Evolutionary conservation across 495 filamentous ascomycete genomes (phyloP).

Genomic region (Hyphodiscus hymeniophilus): DNA sequence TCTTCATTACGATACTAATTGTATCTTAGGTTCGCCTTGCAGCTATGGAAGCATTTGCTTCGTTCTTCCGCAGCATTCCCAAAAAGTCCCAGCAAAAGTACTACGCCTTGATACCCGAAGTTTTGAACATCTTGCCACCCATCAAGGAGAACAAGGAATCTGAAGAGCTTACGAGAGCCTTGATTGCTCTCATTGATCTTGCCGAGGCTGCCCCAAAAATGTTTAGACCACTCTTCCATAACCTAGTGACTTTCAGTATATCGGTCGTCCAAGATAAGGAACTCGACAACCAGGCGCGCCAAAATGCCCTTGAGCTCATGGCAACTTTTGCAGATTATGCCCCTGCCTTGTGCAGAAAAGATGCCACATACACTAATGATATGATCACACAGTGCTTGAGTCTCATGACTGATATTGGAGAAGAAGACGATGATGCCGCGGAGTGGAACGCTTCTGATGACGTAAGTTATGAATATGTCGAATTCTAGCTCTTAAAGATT

Average conservation of each 20-base stretch:
- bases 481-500: not conserved
- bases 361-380: slow-evolving; percentile 77
- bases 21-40: slow-evolving; percentile 63
- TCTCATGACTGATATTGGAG: slow-evolving; percentile 97
- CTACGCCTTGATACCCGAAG: slow-evolving; percentile 73
- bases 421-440: slow-evolving; percentile 87
- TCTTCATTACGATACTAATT: slow-evolving; percentile 1
- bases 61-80: slow-evolving; percentile 83
- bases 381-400: slow-evolving; percentile 99
- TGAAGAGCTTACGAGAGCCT: slow-evolving; percentile 79
- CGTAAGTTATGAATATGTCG: slow-evolving; percentile 40
- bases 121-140: slow-evolving; percentile 87
- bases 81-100: slow-evolving; percentile 86
- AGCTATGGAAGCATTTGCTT: slow-evolving; percentile 92
- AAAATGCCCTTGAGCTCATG: slow-evolving; percentile 95
- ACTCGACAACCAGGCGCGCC: slow-evolving; percentile 76
- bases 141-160: slow-evolving; percentile 85
- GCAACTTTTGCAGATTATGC: slow-evolving; percentile 96
- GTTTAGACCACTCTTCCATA: slow-evolving; percentile 89
- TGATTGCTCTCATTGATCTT: slow-evolving; percentile 86
- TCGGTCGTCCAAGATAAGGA: slow-evolving; percentile 95
- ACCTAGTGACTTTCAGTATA: slow-evolving; percentile 84
- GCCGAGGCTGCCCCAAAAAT: slow-evolving; percentile 88
- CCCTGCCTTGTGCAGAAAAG: slow-evolving; percentile 89
- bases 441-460: slow-evolving; percentile 95